These are phyloP conservation scores for Glomus cerebriforme DNA, from an alignment of 192 early-diverging fungal species.

Conservation along the genomic window DNA sequence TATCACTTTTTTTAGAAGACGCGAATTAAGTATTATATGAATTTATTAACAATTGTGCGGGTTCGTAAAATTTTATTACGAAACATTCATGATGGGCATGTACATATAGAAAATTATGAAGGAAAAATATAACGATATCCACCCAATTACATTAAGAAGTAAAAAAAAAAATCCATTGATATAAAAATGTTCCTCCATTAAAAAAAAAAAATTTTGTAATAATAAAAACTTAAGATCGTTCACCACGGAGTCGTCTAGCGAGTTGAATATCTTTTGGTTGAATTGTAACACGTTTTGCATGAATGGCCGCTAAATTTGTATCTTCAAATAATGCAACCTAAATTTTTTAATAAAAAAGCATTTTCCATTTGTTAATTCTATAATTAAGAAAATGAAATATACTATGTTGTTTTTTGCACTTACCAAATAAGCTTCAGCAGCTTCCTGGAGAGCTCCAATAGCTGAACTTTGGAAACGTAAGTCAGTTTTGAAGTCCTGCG, in stretches of 20 bases:
- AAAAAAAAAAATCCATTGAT: background rate
- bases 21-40: background rate
- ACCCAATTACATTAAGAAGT: background rate
- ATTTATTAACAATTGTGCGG: background rate
- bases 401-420: too few relatives aligned
- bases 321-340: slow-evolving; percentile 87
- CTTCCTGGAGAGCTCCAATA: slow-evolving; percentile 99
- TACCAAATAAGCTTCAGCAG: slow-evolving; percentile 93
- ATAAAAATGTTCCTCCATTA: background rate
- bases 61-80: too few relatives aligned
- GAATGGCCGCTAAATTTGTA: slow-evolving; percentile 99
- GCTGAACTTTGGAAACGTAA: slow-evolving; percentile 99
- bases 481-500: slow-evolving; percentile 99
- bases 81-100: too few relatives aligned
- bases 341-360: background rate
- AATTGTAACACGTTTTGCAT: slow-evolving; percentile 99
- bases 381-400: too few relatives aligned
- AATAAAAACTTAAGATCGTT: slow-evolving; percentile 65
- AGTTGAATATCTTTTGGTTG: slow-evolving; percentile 99
- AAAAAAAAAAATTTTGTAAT: too few relatives aligned
- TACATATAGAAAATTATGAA: too few relatives aligned
- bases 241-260: slow-evolving; percentile 92
- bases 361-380: background rate
- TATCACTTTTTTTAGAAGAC: too few relatives aligned
- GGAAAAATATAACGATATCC: too few relatives aligned